A percentile compares a stretch with the other conserved stretches of the same genome.
Evolutionary conservation across 257 asterid species (phyloP).

Genomic region (Jacaranda mimosifolia): DNA sequence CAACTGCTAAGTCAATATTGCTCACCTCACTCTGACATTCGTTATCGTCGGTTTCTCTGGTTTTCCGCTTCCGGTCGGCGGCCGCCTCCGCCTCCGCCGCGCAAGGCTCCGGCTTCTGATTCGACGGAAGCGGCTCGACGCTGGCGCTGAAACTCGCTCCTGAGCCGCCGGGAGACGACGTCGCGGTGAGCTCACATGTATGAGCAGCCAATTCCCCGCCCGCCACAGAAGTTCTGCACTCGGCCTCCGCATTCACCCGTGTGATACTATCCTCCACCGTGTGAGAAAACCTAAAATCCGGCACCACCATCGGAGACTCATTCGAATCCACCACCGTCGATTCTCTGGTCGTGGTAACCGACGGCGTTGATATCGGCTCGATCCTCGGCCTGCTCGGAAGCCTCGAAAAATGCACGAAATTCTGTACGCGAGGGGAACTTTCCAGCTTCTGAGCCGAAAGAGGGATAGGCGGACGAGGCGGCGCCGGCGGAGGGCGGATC

Average conservation of each 20-base stretch:
- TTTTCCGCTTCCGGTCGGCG: conserved; percentile 74
- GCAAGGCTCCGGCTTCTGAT: conserved; percentile 9
- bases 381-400: conserved; percentile 47
- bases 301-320: conserved; percentile 51
- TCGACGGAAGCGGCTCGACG: conserved; percentile 45
- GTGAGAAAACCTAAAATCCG: conserved; percentile 44
- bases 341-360: conserved; percentile 41
- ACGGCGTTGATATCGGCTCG: conserved; percentile 44
- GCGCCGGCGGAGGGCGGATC: conserved; percentile 50
- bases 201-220: conserved; percentile 42
- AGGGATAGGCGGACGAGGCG: conserved; percentile 50
- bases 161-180: conserved; percentile 72
- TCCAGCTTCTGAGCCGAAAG: conserved; percentile 32
- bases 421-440: conserved; percentile 40
- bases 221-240: conserved; percentile 35
- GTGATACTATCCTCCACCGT: conserved; percentile 38
- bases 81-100: conserved; percentile 37
- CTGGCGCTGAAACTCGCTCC: conserved; percentile 58
- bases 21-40: conserved; percentile 77
- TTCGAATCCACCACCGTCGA: conserved; percentile 63
- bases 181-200: conserved; percentile 56
- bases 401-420: conserved; percentile 68
- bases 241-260: conserved; percentile 34
- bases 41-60: conserved; percentile 59
- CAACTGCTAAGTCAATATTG: neutral